These are phyloP conservation scores for Neurospora tetraspora DNA, from an alignment of 495 filamentous ascomycete species.

Conservation along the genomic window DNA sequence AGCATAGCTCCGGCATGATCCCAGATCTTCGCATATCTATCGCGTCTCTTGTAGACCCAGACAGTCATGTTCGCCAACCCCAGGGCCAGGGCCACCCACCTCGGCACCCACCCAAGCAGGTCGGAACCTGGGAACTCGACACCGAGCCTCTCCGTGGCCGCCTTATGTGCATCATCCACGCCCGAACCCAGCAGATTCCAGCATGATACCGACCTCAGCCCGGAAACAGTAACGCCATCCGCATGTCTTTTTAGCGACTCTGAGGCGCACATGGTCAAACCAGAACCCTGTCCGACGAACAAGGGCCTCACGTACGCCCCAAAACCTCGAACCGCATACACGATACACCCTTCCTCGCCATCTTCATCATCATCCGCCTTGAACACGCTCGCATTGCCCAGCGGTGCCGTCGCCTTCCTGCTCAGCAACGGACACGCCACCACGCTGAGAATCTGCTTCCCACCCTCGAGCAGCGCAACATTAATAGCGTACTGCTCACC, in stretches of 20 bases:
- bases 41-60: constrained; percentile 46
- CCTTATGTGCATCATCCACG: constrained; percentile 31
- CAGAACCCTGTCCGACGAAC: constrained; percentile 3
- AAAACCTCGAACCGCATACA: constrained; percentile 46
- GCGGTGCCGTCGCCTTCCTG: constrained; percentile 20
- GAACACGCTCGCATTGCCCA: constrained; percentile 34
- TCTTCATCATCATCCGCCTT: constrained; percentile 29
- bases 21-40: constrained; percentile 55
- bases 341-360: constrained; percentile 34
- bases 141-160: constrained; percentile 36
- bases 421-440: constrained; percentile 52
- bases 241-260: constrained; percentile 16
- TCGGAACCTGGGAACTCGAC: constrained; percentile 43
- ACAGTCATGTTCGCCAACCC: constrained; percentile 50
- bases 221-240: constrained; percentile 23
- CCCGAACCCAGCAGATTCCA: constrained; percentile 32
- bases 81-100: constrained; percentile 52
- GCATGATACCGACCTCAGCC: constrained; percentile 29
- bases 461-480: constrained; percentile 29
- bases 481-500: constrained; percentile 52
- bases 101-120: constrained; percentile 53
- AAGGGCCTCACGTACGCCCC: constrained; percentile 46
- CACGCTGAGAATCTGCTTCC: constrained; percentile 27
- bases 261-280: neutral
- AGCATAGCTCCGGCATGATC: constrained; percentile 64